Evolutionary conservation across 2,329 filamentous ascomycete genomes (phyloP), one percentile per base, ranked within the genome.

Genomic region (Trichoderma guizhouense): DNA sequence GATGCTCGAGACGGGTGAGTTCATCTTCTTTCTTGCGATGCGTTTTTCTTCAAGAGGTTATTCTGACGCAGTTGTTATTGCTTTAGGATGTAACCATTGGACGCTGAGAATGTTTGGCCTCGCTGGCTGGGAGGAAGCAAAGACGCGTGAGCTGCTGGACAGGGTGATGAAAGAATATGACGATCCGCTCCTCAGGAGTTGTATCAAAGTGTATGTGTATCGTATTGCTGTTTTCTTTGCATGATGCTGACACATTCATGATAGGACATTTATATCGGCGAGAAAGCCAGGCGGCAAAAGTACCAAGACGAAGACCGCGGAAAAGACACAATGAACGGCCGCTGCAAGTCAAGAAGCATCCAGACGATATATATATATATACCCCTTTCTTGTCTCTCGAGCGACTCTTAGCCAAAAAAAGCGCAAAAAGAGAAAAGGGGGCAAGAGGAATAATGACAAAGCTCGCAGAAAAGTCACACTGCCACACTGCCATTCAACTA

Each of bases 261-360:
- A 3, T 36, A 81, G 79, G 26, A 76, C 77, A 11, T 81, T 81
- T 26, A 76, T 81, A 32, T 81, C 80, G 4, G 80, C 78, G 3
- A 77, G 74, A 51, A 81, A 79, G 53, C 78, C 78, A 1, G 26
- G 12, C 7, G 26, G 60, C 51, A 64, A 63, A 28, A 21, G 47
- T 11, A 58, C 30, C 66, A 70, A 30, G 18, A 7, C 60, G 15
- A 51, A 18, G 70, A 21, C 32, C 7, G 9, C 9, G 7, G 39
- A 61, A n/a, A 67, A 36, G n/a, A 24, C 63, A 24, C 67, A 62
- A n/a, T 53, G 18, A 67, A 30, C 9, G 26, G 7, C 15, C 14
- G 15, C 15, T 14, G 43, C n/a, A 9, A 28, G 9, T n/a, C 15
- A 11, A 62, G 7, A 21, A 58, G 12, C 12, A 39, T 7, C 7